These are phyloP conservation scores for Penicillium canariense DNA, from an alignment of 495 filamentous ascomycete species.

Conservation along the genomic window DNA sequence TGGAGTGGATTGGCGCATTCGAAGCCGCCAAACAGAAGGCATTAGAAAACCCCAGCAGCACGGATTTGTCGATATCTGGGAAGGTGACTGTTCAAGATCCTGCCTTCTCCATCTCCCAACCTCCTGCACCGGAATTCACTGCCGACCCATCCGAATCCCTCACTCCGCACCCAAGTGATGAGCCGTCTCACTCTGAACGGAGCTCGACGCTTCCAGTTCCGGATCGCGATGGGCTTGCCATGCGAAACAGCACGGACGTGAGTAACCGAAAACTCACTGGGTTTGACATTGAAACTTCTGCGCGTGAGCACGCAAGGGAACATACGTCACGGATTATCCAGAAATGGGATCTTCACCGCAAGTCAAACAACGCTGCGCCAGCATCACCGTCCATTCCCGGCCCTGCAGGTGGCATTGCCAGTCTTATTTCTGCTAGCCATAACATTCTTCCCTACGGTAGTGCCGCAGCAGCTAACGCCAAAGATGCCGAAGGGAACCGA, in stretches of 20 bases:
- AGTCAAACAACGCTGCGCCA: constrained; percentile 55
- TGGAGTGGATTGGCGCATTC: constrained; percentile 89
- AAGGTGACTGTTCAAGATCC: constrained; percentile 63
- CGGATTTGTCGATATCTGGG: constrained; percentile 55
- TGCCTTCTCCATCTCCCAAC: constrained; percentile 88
- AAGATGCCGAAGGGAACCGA: constrained; percentile 33
- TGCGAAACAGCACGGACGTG: constrained; percentile 73
- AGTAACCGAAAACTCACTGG: constrained; percentile 47
- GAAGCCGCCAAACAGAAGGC: constrained; percentile 91
- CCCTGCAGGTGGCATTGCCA: constrained; percentile 72
- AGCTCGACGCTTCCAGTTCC: constrained; percentile 65
- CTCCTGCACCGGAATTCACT: constrained; percentile 84
- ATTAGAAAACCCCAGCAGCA: constrained; percentile 71
- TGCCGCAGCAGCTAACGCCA: constrained; percentile 29
- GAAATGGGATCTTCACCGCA: constrained; percentile 87
- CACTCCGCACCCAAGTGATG: constrained; percentile 56
- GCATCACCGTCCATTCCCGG: constrained; percentile 36
- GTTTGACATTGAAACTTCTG: constrained; percentile 56
- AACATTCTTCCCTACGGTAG: constrained; percentile 64
- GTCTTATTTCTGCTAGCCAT: constrained; percentile 82
- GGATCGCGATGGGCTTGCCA: constrained; percentile 53
- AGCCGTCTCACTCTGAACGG: constrained; percentile 54
- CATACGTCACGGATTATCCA: constrained; percentile 86
- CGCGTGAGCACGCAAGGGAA: constrained; percentile 61
- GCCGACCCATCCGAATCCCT: constrained; percentile 70